Evolutionary conservation across 805 yeast species (phyloP).

Genomic region (Yarrowia bubula): DNA sequence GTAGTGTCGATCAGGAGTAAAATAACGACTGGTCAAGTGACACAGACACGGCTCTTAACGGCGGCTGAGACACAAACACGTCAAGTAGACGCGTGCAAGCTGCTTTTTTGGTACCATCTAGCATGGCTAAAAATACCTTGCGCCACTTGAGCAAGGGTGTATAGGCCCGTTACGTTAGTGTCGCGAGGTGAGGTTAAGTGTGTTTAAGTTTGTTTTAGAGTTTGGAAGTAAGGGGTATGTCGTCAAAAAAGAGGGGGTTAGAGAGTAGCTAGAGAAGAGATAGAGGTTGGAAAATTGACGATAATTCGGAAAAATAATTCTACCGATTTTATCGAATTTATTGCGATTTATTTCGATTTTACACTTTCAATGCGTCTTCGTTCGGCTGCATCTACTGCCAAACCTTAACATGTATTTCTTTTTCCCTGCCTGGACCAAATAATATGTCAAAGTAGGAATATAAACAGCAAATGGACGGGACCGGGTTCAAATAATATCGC

Average conservation of each 20-base stretch:
- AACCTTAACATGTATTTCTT: background rate
- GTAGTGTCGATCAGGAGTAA: slow-evolving; percentile 13
- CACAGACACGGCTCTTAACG: no score
- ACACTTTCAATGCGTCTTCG: no score
- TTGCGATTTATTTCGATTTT: no score
- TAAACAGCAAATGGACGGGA: background rate
- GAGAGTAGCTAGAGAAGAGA: no score
- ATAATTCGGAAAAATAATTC: no score
- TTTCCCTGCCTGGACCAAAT: background rate
- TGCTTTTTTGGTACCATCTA: no score
- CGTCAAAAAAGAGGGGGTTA: background rate
- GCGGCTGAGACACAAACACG: background rate
- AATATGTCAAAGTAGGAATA: background rate
- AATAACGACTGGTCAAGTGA: background rate
- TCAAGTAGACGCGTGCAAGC: background rate
- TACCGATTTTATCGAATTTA: no score
- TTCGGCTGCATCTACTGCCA: no score
- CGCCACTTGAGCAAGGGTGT: background rate
- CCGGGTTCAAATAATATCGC: background rate
- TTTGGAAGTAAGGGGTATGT: background rate
- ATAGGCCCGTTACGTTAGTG: background rate
- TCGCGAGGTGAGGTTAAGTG: background rate
- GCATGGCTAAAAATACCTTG: slow-evolving; percentile 1
- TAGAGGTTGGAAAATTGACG: no score
- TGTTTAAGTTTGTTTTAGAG: background rate